These are phyloP conservation scores for Graphiopsis chlorocephala DNA, from an alignment of 2,329 filamentous ascomycete species.

Conservation along the genomic window DNA sequence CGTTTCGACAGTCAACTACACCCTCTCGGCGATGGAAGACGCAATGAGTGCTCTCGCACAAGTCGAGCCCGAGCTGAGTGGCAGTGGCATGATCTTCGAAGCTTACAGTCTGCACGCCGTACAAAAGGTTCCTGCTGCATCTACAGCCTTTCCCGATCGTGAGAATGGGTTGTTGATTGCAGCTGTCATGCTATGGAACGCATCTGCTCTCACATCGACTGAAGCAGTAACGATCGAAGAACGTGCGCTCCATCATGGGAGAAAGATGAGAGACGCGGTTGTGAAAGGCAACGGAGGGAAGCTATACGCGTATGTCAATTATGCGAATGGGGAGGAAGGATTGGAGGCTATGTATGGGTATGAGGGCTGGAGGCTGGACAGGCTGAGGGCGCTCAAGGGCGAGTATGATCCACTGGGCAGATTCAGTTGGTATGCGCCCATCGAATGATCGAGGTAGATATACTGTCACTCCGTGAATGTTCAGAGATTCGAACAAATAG, in stretches of 20 bases:
- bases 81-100: conserved; percentile 8
- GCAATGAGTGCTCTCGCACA: not conserved
- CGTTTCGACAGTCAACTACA: not conserved
- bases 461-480: not conserved
- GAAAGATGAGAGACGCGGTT: not conserved
- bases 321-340: conserved; percentile 34
- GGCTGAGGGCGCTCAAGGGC: conserved; percentile 32
- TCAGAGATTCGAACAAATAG: not conserved
- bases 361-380: conserved; percentile 33
- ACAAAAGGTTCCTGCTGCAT: not conserved
- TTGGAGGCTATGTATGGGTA: conserved; percentile 34
- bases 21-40: not conserved
- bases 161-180: conserved; percentile 5
- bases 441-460: not conserved
- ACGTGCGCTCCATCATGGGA: not conserved
- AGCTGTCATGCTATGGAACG: not conserved
- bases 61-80: not conserved
- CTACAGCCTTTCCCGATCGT: conserved; percentile 8
- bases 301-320: conserved; percentile 36
- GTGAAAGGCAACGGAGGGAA: conserved; percentile 19
- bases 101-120: conserved; percentile 6
- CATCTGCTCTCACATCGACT: not conserved
- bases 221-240: not conserved
- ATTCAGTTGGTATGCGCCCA: conserved; percentile 34
- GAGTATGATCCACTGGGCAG: conserved; percentile 34